Evolutionary conservation across 2,329 filamentous ascomycete genomes (phyloP).

Genomic region (Cytospora piceicola): DNA sequence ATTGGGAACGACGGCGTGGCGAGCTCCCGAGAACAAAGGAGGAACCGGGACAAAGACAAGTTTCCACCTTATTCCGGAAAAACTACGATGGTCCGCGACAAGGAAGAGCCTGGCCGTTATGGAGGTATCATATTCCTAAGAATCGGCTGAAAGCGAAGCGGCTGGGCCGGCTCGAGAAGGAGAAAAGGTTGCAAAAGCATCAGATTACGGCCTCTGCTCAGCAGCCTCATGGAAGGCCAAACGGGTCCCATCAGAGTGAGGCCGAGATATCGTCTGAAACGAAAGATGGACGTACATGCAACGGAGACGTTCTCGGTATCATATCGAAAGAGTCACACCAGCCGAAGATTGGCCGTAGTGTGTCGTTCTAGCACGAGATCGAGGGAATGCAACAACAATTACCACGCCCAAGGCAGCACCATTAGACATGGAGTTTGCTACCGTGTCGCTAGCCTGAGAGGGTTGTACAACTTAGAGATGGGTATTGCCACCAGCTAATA

Average conservation of each 20-base stretch:
- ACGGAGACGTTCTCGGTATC: constrained; percentile 1
- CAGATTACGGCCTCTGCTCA: not conserved
- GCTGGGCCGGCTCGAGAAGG: constrained; percentile 5
- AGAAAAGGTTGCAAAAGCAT: not conserved
- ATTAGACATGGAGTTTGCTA: constrained; percentile 4
- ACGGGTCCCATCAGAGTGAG: not conserved
- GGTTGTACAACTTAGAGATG: not conserved
- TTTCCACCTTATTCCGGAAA: not conserved
- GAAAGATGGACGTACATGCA: not conserved
- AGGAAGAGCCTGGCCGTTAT: constrained; percentile 10
- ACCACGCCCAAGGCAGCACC: not conserved
- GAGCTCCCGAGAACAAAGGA: not conserved
- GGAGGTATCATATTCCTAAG: constrained; percentile 8
- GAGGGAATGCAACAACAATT: not conserved
- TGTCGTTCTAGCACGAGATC: constrained; percentile 9
- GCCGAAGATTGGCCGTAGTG: not conserved
- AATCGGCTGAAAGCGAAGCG: constrained; percentile 7
- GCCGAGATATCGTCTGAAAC: not conserved
- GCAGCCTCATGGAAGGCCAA: not conserved
- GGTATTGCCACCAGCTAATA: not conserved
- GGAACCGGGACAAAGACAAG: not conserved
- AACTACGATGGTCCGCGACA: constrained; percentile 8
- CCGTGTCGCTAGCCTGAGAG: not conserved
- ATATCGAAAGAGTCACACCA: not conserved
- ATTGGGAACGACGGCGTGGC: constrained; percentile 9